Evolutionary conservation across 2,329 filamentous ascomycete genomes (phyloP).

Genomic region (Curvularia lunata): DNA sequence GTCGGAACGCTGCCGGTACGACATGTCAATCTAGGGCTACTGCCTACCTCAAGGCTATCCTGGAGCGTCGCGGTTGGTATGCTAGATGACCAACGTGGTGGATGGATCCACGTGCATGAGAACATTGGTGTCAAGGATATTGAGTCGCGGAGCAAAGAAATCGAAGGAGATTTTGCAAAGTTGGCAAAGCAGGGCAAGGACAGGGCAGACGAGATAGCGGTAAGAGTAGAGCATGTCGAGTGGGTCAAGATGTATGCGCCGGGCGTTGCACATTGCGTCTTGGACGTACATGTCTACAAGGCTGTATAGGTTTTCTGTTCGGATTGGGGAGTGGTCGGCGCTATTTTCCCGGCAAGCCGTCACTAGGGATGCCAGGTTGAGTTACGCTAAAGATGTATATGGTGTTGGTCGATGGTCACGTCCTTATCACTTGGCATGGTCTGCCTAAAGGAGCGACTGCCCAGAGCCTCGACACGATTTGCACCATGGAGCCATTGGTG

Average conservation of each 20-base stretch:
- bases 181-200: slow-evolving; percentile 43
- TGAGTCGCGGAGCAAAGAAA: slow-evolving; percentile 36
- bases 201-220: slow-evolving; percentile 1
- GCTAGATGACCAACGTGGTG: slow-evolving; percentile 55
- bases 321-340: background rate
- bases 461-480: background rate
- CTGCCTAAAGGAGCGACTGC: background rate
- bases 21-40: slow-evolving; percentile 65
- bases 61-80: slow-evolving; percentile 59
- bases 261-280: slow-evolving; percentile 66
- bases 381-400: background rate
- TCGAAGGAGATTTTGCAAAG: slow-evolving; percentile 53
- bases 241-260: slow-evolving; percentile 67
- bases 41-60: slow-evolving; percentile 59
- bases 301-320: background rate
- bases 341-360: background rate
- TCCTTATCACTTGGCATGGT: slow-evolving; percentile 4
- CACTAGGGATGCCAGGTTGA: background rate
- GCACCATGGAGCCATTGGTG: background rate
- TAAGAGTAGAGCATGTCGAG: slow-evolving; percentile 56
- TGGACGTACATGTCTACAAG: slow-evolving; percentile 56
- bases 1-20: slow-evolving; percentile 49
- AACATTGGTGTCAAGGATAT: slow-evolving; percentile 57
- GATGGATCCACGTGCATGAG: slow-evolving; percentile 68
- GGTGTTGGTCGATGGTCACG: background rate